Conservation (phyloP, 257 asterid species). For the Ligustrum vulgare region DNA sequence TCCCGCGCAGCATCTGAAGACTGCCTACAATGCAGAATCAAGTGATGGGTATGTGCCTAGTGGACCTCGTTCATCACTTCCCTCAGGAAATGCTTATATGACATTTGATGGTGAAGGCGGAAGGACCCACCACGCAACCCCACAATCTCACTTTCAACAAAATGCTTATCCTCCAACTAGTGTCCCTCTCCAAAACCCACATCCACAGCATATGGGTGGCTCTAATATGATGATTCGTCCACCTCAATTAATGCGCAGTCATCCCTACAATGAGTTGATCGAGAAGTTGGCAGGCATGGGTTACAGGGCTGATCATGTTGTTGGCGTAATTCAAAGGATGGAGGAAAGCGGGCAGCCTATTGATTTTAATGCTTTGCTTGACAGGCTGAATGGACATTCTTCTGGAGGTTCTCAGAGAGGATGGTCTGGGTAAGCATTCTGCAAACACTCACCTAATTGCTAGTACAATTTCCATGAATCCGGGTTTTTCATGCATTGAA, state of each 20-base stretch:
- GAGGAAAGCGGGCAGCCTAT: constrained; percentile 90
- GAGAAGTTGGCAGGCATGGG: constrained; percentile 93
- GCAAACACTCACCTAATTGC: not conserved
- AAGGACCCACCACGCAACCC: constrained; percentile 57
- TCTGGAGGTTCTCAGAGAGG: constrained; percentile 85
- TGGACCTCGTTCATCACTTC: constrained; percentile 63
- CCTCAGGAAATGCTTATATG: constrained; percentile 64
- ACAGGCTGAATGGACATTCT: constrained; percentile 73
- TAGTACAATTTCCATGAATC: not conserved
- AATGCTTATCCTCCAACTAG: constrained; percentile 62
- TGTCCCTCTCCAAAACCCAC: constrained; percentile 52
- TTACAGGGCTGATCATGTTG: constrained; percentile 72
- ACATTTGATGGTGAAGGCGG: constrained; percentile 70
- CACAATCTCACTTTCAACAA: constrained; percentile 71
- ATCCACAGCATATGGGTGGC: constrained; percentile 47
- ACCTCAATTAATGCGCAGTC: constrained; percentile 54
- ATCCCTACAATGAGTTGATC: constrained; percentile 73
- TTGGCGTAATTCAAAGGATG: constrained; percentile 71
- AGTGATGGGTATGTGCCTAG: constrained; percentile 62
- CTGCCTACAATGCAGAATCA: constrained; percentile 51
- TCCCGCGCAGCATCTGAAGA: constrained; percentile 54
- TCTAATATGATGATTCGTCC: constrained; percentile 34
- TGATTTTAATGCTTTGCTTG: constrained; percentile 78
- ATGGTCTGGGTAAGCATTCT: constrained; percentile 50
- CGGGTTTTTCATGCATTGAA: constrained; percentile 23